Percentiles rank a stretch among this genome's conserved stretches.
Conservation (phyloP, 2,329 filamentous ascomycete genomes). For the Fusarium cicatricum region DNA sequence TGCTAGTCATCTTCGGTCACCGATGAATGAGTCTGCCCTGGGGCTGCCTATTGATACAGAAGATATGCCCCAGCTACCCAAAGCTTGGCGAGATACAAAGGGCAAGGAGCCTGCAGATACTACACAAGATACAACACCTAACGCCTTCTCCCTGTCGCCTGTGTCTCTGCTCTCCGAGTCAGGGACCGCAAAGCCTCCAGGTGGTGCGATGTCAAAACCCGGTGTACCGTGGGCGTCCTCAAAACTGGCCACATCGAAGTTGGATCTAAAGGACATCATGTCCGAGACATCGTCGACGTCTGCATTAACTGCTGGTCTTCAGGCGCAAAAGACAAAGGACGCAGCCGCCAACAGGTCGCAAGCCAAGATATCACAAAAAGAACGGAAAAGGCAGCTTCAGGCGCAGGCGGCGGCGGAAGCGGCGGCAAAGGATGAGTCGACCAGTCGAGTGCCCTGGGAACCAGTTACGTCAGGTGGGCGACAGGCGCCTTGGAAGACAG, state of each 20-base stretch:
- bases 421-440: constrained; percentile 46
- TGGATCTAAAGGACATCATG: constrained; percentile 83
- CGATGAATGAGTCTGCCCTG: constrained; percentile 25
- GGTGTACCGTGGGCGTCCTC: constrained; percentile 60
- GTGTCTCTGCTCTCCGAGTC: constrained; percentile 16
- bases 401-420: constrained; percentile 62
- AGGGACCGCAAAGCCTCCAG: constrained; percentile 5
- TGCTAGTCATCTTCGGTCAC: constrained; percentile 42
- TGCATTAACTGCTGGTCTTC: constrained; percentile 62
- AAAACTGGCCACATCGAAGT: constrained; percentile 65
- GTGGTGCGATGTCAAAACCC: constrained; percentile 18
- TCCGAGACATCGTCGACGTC: constrained; percentile 62
- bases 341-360: constrained; percentile 49
- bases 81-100: constrained; percentile 44
- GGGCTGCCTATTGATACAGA: constrained; percentile 40
- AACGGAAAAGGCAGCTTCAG: constrained; percentile 85
- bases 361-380: constrained; percentile 85
- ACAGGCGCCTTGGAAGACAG: constrained; percentile 72
- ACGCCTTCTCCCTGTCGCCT: constrained; percentile 34
- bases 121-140: constrained; percentile 16
- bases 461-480: constrained; percentile 48
- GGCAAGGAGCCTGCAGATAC: constrained; percentile 35
- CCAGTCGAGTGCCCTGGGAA: constrained; percentile 55
- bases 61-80: constrained; percentile 43
- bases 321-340: constrained; percentile 58